Base-by-base conservation (phyloP, 768 basidiomycete species). In the Rhodotorula paludigena region DNA sequence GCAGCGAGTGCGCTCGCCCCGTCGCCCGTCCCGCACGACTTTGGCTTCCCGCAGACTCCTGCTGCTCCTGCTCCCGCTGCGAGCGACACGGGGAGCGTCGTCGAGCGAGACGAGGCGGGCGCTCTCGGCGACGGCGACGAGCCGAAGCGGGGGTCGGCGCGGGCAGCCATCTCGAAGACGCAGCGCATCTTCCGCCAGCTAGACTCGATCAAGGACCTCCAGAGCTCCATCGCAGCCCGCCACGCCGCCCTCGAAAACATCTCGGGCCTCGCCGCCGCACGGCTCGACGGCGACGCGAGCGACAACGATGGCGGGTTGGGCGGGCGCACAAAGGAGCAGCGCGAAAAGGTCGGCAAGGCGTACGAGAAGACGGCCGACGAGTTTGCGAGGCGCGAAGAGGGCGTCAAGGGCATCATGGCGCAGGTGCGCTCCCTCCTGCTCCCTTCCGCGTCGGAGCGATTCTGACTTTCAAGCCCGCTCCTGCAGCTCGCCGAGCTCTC, bases 331-430 rank as follows among this genome's bases (percentile, higher is more conserved):
- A 58, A 47, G 56, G 56, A 57, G 56, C 28, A 57, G 44, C 23
- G 32, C 15, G 57, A 58, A 25, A 14, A 28, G 11, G 41, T 51
- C 20, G 63, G 52, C 9, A 42, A 57, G 23, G 58, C 68, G 21
- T 69, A 69, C 54, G 63, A 60, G 36, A 33, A 30, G 9, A 63
- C 59, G 18, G 57, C 63, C 7, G 41, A 39, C 35, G 63, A 57
- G 48, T 55, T 64, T 11, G n/a, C 42, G 20, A 41, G 60, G 8
- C 30, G 68, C 25, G 56, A 63, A 23, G 44, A 54, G 33, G 63
- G 68, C 32, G 57, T 69, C 20, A 51, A 64, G 49, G 41, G 21
- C 9, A 64, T 69, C 23, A 64, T 69, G 63, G 52, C 53, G 8
- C 60, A 64, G 63, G 57, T 69, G 45, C 33, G 62, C 15, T n/a